Conservation (phyloP, 2,329 filamentous ascomycete species). For the Botrytis medusae region DNA sequence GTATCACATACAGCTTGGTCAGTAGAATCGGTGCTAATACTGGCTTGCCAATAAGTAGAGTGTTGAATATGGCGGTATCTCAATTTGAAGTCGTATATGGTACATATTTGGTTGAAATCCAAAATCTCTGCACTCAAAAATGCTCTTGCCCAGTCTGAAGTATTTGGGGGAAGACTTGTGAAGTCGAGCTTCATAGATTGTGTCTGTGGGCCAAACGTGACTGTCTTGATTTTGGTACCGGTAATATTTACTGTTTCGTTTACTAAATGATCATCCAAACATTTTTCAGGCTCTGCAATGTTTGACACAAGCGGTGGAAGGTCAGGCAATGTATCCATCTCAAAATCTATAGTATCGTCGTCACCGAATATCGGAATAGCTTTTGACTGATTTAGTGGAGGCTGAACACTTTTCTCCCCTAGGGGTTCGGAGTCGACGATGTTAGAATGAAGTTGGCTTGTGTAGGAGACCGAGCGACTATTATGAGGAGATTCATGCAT, state of each 20-base stretch:
- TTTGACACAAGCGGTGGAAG: not conserved
- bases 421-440: not conserved
- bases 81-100: constrained; percentile 33
- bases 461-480: not conserved
- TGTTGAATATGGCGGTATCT: constrained; percentile 21
- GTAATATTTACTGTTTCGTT: not conserved
- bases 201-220: not conserved
- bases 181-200: constrained; percentile 8
- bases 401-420: not conserved
- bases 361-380: not conserved
- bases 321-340: not conserved
- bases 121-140: constrained; percentile 10
- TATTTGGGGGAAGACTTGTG: not conserved
- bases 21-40: constrained; percentile 21
- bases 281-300: not conserved
- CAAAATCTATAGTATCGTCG: not conserved
- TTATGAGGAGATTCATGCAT: not conserved
- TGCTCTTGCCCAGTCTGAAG: not conserved
- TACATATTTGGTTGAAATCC: constrained; percentile 31
- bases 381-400: not conserved
- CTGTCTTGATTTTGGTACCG: not conserved
- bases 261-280: not conserved
- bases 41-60: constrained; percentile 25
- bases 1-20: constrained; percentile 19
- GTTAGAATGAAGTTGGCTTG: not conserved